Conservation (phyloP, 148 eudicot species). For the Polygonum aviculare region DNA sequence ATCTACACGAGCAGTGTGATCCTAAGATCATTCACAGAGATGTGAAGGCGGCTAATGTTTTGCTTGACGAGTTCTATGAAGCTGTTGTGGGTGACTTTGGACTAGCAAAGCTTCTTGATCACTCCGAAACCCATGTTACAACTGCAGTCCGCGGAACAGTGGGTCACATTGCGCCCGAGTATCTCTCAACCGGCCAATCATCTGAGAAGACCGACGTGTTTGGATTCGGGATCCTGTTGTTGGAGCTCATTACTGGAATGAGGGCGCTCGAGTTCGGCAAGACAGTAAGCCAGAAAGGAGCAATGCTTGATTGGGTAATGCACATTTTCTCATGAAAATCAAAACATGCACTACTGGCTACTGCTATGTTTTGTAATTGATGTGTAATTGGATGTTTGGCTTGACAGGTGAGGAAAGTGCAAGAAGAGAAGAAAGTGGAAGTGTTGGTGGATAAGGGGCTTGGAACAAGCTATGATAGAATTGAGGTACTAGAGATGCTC, state of each 20-base stretch:
- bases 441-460: slow-evolving; percentile 64
- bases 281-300: slow-evolving; percentile 76
- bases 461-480: slow-evolving; percentile 68
- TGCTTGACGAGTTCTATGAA: slow-evolving; percentile 69
- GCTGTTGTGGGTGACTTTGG: slow-evolving; percentile 97
- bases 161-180: slow-evolving; percentile 94
- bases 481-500: slow-evolving; percentile 83
- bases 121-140: slow-evolving; percentile 79
- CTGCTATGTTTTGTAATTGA: background rate
- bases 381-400: background rate
- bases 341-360: background rate
- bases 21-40: slow-evolving; percentile 95
- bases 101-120: slow-evolving; percentile 93
- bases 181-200: slow-evolving; percentile 89
- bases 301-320: slow-evolving; percentile 90
- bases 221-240: slow-evolving; percentile 81
- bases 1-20: slow-evolving; percentile 94
- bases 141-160: slow-evolving; percentile 95
- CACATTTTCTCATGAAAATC: too few relatives aligned
- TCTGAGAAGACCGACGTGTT: slow-evolving; percentile 94
- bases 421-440: slow-evolving; percentile 74
- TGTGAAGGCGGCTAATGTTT: slow-evolving; percentile 89
- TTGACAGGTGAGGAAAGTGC: slow-evolving; percentile 72
- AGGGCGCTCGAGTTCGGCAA: slow-evolving; percentile 88
- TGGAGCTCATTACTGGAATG: slow-evolving; percentile 91